phyloP scores from a whole-genome alignment of 306 rosid species.

The Fragaria nilgerrensis region DNA sequence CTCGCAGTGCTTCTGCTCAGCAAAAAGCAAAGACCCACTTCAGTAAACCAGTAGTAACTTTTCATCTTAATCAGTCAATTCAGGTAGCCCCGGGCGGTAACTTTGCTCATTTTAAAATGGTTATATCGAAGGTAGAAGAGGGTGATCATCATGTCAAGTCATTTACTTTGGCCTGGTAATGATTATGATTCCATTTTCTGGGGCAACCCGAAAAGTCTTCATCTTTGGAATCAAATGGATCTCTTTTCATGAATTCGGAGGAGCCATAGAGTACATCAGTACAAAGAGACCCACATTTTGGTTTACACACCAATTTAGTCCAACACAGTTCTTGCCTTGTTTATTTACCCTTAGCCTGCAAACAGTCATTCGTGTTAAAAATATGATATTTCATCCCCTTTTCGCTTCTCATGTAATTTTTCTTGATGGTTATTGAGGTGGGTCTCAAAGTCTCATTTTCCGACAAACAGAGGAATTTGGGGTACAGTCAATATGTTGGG shows the following conservation, averaged over 20 bases:
- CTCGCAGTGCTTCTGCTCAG: constrained; percentile 5
- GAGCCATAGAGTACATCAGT: background rate
- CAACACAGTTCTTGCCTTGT: background rate
- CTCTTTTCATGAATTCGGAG: constrained; percentile 10
- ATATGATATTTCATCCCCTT: background rate
- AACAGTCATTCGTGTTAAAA: background rate
- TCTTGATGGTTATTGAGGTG: constrained; percentile 6
- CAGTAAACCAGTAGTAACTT: background rate
- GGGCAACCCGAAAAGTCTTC: constrained; percentile 33
- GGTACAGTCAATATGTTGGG: constrained; percentile 37
- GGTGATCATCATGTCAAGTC: constrained; percentile 19
- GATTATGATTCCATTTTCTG: constrained; percentile 40
- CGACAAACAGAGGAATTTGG: constrained; percentile 29
- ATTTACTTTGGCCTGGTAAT: constrained; percentile 16
- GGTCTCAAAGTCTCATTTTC: constrained; percentile 13
- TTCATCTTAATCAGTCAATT: background rate
- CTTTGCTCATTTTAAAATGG: background rate
- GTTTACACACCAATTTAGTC: constrained; percentile 26
- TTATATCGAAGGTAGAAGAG: background rate
- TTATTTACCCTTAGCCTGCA: background rate
- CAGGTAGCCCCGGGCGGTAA: background rate
- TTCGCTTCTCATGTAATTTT: background rate
- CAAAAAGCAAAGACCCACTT: background rate
- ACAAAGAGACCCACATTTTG: constrained; percentile 13
- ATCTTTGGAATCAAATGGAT: constrained; percentile 19